These are phyloP conservation scores for Auricularia auricula-judae DNA, from an alignment of 768 basidiomycete species.

Conservation along the genomic window DNA sequence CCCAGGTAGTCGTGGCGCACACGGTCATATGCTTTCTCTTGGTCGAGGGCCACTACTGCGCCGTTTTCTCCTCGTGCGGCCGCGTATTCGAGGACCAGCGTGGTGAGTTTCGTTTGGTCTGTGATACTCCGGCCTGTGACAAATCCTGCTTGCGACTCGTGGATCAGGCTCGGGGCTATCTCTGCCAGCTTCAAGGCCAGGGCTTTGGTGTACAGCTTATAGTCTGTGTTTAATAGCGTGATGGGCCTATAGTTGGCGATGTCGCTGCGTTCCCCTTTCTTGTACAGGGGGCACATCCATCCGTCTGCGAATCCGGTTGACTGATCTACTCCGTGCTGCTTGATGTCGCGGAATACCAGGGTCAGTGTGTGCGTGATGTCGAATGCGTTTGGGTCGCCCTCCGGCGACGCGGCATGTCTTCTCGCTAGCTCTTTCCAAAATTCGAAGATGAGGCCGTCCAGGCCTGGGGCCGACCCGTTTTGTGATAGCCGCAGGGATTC, in stretches of 20 bases:
- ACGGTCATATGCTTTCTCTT: conserved; percentile 9
- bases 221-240: conserved; percentile 8
- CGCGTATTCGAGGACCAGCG: conserved; percentile 2
- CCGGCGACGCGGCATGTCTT: too few relatives aligned
- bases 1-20: conserved; percentile 6
- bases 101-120: conserved; percentile 8
- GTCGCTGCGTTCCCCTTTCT: conserved; percentile 1
- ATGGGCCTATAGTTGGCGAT: conserved; percentile 10
- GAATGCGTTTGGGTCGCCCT: too few relatives aligned
- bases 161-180: not conserved
- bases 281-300: conserved; percentile 8
- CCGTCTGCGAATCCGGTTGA: not conserved
- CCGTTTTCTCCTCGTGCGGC: conserved; percentile 1
- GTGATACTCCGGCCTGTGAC: conserved; percentile 5
- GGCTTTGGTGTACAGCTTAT: conserved; percentile 6
- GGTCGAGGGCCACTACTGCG: conserved; percentile 6
- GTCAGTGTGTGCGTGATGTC: not conserved
- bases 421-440: not conserved
- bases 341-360: not conserved
- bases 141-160: conserved; percentile 9
- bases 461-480: not conserved
- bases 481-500: not conserved
- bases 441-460: not conserved
- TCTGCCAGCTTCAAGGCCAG: not conserved
- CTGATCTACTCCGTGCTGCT: not conserved